Evolutionary conservation across 192 early-diverging fungal genomes (phyloP), one percentile per base, ranked within the genome.

Genomic region (Coemansia sp.): DNA sequence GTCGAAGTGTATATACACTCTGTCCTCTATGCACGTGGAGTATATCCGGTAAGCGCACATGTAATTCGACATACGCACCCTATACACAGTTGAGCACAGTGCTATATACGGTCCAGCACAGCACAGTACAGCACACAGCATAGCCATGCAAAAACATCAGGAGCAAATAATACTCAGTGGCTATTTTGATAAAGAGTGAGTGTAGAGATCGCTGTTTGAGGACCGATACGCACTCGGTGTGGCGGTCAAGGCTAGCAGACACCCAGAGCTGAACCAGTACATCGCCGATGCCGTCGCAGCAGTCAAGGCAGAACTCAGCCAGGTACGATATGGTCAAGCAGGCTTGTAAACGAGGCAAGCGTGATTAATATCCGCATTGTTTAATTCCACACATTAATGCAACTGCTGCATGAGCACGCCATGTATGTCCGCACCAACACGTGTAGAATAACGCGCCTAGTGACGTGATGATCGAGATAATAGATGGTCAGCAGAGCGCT

Each of bases 201-300:
- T 11, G 39, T 72, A 72, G 69, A 48, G 53, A 14, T 30, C 63
- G 29, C 45, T 78, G 37, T 81, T 81, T 57, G 73, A 58, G 25
- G 56, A 54, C 29, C 59, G 67, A 14, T 55, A 60, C 24, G 75
- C 74, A 15, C 77, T 70, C 33, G 68, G 76, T 17, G 58, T 77
- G 11, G 70, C 77, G 6, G 80, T 81, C 35, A 68, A 79, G 29
- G 69, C 69, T 46, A 71, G 69, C 20, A 53, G 60, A 27, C 77
- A 81, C 49, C 80, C 80, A 5, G 72, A 63, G 47, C 67, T 81
- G 29, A 77, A 71, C 55, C 42, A 41, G 19, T 79, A 81, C 42
- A 73, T 81, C 25, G 11, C 19, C 20, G 60, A 74, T 29, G 58
- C 66, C 4, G 67, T 81, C 2, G 25, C 30, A 4, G 64, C 73